A percentile compares a stretch with the other conserved stretches of the same genome.
Evolutionary conservation across 495 filamentous ascomycete species (phyloP).

Genomic region (Neurospora hispaniola): DNA sequence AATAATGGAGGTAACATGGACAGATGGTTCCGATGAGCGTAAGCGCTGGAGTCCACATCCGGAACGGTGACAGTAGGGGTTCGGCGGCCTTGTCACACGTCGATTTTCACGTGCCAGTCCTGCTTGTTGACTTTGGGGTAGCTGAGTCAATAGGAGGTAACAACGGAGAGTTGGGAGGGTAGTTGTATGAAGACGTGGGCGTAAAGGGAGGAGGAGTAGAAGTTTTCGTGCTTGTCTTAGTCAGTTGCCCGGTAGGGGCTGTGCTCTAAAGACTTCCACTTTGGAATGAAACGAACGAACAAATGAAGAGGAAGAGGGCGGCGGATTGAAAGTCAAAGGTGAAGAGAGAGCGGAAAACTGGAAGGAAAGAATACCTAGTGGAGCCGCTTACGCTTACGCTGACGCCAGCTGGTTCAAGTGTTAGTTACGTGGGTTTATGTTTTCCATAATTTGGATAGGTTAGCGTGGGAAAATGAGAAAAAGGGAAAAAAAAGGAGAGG

Average conservation of each 20-base stretch:
- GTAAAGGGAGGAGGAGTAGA: slow-evolving; percentile 33
- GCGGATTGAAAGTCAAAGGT: background rate
- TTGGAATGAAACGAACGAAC: slow-evolving; percentile 20
- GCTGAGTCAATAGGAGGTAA: slow-evolving; percentile 34
- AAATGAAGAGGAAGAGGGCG: background rate
- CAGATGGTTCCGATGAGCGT: too few species aligned
- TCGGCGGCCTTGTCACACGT: slow-evolving; percentile 31
- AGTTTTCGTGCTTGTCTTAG: slow-evolving; percentile 31
- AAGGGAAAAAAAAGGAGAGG: background rate
- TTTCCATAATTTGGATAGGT: too few species aligned
- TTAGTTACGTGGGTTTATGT: too few species aligned
- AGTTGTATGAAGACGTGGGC: slow-evolving; percentile 17
- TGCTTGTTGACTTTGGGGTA: slow-evolving; percentile 29
- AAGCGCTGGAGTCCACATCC: slow-evolving; percentile 22
- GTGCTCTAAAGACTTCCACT: background rate
- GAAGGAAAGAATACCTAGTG: too few species aligned
- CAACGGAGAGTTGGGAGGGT: slow-evolving; percentile 23
- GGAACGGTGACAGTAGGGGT: slow-evolving; percentile 26
- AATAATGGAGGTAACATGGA: too few species aligned
- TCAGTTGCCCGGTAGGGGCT: background rate
- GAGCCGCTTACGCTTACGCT: too few species aligned
- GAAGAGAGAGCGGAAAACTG: background rate
- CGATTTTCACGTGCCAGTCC: slow-evolving; percentile 38
- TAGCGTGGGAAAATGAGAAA: too few species aligned
- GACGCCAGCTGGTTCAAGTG: too few species aligned